Evolutionary conservation across 306 rosid species (phyloP).

Genomic region (Pterocarpus santalinus): DNA sequence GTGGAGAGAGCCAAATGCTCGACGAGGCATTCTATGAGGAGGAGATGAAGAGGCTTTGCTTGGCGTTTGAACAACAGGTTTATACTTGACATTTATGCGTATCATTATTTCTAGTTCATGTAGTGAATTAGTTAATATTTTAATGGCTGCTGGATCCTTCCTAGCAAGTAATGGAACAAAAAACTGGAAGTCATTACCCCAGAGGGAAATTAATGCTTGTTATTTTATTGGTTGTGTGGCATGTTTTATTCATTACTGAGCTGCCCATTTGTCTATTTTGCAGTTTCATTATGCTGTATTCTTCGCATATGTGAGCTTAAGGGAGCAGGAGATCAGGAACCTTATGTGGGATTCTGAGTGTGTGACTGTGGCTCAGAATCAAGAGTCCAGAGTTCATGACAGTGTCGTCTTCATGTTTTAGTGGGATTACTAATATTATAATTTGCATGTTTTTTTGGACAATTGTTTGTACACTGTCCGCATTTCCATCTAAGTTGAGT

Average conservation of each 20-base stretch:
- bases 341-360: constrained; percentile 98
- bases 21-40: constrained; percentile 99
- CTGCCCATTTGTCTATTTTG: constrained; percentile 37
- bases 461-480: constrained; percentile 54
- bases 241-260: constrained; percentile 23
- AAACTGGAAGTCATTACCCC: background rate
- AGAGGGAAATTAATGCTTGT: background rate
- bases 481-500: constrained; percentile 27
- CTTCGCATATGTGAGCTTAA: constrained; percentile 97
- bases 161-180: background rate
- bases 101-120: constrained; percentile 2
- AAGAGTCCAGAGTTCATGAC: constrained; percentile 95
- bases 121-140: constrained; percentile 9
- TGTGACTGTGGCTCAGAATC: constrained; percentile 84
- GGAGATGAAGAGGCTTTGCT: constrained; percentile 97
- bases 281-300: constrained; percentile 97
- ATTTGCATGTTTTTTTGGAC: constrained; percentile 46
- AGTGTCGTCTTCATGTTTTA: constrained; percentile 97
- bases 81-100: background rate
- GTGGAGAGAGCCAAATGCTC: constrained; percentile 97
- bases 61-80: constrained; percentile 98
- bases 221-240: background rate
- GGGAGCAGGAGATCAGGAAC: constrained; percentile 98
- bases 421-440: constrained; percentile 36
- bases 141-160: constrained; percentile 17